phyloP scores from a whole-genome alignment of 768 basidiomycete species.

The Tulasnella sp. region DNA sequence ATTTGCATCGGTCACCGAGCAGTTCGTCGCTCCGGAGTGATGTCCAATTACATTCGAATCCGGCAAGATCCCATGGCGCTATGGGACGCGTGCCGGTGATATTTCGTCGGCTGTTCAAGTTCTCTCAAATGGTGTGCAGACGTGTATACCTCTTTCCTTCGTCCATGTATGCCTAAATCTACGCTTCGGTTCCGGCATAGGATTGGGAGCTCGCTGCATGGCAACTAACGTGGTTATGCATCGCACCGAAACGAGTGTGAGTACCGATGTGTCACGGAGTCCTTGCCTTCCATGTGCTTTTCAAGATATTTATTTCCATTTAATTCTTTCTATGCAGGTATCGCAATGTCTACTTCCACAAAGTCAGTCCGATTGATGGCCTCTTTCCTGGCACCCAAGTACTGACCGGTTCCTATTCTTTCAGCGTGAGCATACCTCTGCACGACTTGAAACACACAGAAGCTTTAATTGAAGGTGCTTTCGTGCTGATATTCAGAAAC shows the following conservation, averaged over 20 bases:
- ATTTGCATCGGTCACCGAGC: not conserved
- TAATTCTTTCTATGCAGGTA: conserved; percentile 39
- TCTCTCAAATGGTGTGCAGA: conserved; percentile 70
- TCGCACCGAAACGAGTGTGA: conserved; percentile 86
- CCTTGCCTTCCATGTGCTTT: not conserved
- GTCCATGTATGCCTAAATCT: not conserved
- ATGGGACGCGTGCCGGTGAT: conserved; percentile 55
- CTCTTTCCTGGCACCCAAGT: not conserved
- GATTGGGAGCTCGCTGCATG: conserved; percentile 96
- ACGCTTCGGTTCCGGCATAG: conserved; percentile 30
- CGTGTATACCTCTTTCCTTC: not conserved
- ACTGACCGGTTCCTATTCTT: not conserved
- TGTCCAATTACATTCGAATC: not conserved
- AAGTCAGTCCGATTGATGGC: conserved; percentile 40
- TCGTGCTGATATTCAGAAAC: conserved; percentile 71
- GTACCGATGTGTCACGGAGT: conserved; percentile 18
- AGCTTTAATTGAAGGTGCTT: not conserved
- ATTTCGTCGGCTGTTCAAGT: conserved; percentile 65
- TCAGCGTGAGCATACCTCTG: not conserved
- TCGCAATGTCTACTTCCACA: conserved; percentile 95
- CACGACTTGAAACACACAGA: not conserved
- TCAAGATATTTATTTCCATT: not conserved
- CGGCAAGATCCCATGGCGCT: not conserved
- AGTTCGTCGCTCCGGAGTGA: not conserved
- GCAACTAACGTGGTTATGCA: conserved; percentile 89